phyloP scores from a whole-genome alignment of 257 asterid genomes.

The Plantago elongata region DNA sequence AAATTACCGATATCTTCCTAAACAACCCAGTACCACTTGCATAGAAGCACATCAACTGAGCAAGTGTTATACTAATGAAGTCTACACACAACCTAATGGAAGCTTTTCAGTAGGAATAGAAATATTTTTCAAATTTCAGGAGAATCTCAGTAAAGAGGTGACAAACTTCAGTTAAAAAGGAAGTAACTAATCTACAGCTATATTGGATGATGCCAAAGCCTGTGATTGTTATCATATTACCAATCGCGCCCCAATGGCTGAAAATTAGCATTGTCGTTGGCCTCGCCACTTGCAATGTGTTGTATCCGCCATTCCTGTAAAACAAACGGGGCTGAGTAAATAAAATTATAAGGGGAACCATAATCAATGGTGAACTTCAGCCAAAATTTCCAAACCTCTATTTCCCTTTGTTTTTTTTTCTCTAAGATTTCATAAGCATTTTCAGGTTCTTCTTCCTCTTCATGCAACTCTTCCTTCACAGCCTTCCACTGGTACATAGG shows the following conservation, averaged over 20 bases:
- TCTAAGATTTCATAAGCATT: constrained; percentile 68
- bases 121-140: too few relatives aligned
- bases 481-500: constrained; percentile 81
- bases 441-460: constrained; percentile 78
- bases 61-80: too few relatives aligned
- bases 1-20: too few relatives aligned
- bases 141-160: too few relatives aligned
- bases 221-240: constrained; percentile 32
- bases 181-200: not conserved
- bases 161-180: too few relatives aligned
- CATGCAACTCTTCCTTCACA: constrained; percentile 92
- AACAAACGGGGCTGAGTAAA: constrained; percentile 6
- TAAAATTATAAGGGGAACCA: not conserved
- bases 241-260: constrained; percentile 99
- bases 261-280: constrained; percentile 87
- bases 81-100: too few relatives aligned
- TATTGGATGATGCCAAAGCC: constrained; percentile 12
- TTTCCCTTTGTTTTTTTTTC: constrained; percentile 76
- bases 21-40: too few relatives aligned
- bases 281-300: constrained; percentile 89
- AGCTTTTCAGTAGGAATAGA: too few relatives aligned
- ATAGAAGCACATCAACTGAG: too few relatives aligned
- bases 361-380: not conserved
- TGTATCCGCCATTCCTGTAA: constrained; percentile 87
- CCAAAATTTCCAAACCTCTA: constrained; percentile 57